phyloP scores from a whole-genome alignment of 768 basidiomycete genomes.

The Trametes cubensis region DNA sequence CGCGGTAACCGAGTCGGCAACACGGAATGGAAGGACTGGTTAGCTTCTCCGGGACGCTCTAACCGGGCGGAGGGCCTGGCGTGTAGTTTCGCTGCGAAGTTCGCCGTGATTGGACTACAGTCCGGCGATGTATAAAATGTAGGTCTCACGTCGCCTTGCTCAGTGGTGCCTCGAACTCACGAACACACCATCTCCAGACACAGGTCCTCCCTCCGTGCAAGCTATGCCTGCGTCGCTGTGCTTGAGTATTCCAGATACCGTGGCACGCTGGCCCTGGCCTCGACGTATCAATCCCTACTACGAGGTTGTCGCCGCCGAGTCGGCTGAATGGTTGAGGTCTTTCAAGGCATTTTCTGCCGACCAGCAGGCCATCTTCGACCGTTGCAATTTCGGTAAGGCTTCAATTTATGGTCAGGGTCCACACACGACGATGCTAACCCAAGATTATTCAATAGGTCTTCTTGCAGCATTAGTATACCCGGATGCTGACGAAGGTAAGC shows the following conservation, averaged over 20 bases:
- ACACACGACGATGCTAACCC: background rate
- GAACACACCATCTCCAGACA: background rate
- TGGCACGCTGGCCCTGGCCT: constrained; percentile 35
- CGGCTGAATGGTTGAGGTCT: constrained; percentile 31
- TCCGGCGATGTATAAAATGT: background rate
- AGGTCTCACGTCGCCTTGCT: too few species aligned
- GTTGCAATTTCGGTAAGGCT: constrained; percentile 32
- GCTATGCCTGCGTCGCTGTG: background rate
- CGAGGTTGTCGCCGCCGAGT: constrained; percentile 30
- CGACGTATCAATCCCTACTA: constrained; percentile 35
- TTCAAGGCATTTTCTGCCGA: constrained; percentile 33
- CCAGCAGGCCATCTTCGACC: constrained; percentile 33
- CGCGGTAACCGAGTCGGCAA: too few species aligned
- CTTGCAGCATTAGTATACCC: constrained; percentile 22
- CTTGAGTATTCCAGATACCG: constrained; percentile 29
- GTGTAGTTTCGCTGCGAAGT: too few species aligned
- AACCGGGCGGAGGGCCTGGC: too few species aligned
- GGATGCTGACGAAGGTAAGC: background rate
- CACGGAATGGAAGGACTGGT: too few species aligned
- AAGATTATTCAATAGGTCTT: constrained; percentile 2
- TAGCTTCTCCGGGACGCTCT: too few species aligned
- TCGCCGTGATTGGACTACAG: too few species aligned
- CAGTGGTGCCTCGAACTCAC: background rate
- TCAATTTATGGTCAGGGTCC: too few species aligned
- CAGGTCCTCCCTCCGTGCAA: background rate